Base-by-base conservation (phyloP, 192 early-diverging fungal genomes). In the Coemansia sp. region DNA sequence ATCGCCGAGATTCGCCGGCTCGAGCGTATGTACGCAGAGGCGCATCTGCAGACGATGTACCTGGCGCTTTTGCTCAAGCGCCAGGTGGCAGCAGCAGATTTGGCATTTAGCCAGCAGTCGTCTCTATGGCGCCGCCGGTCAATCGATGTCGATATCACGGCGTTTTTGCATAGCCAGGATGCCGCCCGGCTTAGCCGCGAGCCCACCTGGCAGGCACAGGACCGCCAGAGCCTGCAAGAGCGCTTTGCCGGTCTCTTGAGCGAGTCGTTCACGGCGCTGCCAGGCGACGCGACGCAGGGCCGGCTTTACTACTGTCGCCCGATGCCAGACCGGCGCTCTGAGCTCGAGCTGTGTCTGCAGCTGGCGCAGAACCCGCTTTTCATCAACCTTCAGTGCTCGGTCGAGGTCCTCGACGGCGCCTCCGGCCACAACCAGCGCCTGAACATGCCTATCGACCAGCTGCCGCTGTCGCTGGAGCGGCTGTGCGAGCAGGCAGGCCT, bases 111-210 rank as follows among this genome's bases (percentile, higher is more conserved):
- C 32, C 74, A 64, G 54, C 61, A 70, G 35, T 75, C 78, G 24
- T 60, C 69, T 35, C 66, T 75, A 25, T 75, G 72, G 78, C 61
- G 58, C 39, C 62, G 55, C 63, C 58, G 68, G 53, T 72, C 73
- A 5, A 75, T 81, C 23, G 74, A 75, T 46, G 70, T 75, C 14
- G 78, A 81, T 49, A 75, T 81, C 27, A 81, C 78, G 6, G 74
- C 74, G 6, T 81, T 81, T 29, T 58, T 81, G n/a, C 78, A 81
- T 45, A 81, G 78, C 67, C 78, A 81, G 61, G 78, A 81, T 27
- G 74, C 64, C 1, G 74, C 74, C 16, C 67, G 74, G 18, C 51
- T 69, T 18, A 72, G 64, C 45, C 59, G 73, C n/a, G 69, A 69
- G 23, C 47, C 47, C 16, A 55, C 68, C 32, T 72, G 72, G 73